Percentiles rank a stretch among this genome's conserved stretches.
These are phyloP conservation scores for Marasmius tenuissimus DNA, from an alignment of 1,284 basidiomycete species.

Conservation along the genomic window DNA sequence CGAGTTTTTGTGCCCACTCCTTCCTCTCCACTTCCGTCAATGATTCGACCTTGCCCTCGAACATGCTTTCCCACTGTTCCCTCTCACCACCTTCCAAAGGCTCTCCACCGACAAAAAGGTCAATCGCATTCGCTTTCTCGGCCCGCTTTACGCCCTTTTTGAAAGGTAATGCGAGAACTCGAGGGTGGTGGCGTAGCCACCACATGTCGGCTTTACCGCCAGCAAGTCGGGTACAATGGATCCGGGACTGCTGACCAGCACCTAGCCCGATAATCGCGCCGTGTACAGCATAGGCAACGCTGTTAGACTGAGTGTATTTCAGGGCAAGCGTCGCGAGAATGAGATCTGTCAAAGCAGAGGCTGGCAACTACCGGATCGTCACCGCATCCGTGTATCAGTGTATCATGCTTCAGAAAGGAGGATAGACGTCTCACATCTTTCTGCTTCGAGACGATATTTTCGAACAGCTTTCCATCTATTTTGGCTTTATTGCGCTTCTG, in stretches of 20 bases:
- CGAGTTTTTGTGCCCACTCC: conserved; percentile 71
- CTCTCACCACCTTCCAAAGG: conserved; percentile 87
- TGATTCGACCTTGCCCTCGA: conserved; percentile 73
- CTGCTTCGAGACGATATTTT: conserved; percentile 87
- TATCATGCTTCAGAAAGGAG: not conserved
- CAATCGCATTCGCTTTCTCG: conserved; percentile 98
- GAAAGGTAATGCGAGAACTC: conserved; percentile 90
- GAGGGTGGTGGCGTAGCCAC: conserved; percentile 98
- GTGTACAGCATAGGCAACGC: conserved; percentile 93
- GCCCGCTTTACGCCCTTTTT: conserved; percentile 97
- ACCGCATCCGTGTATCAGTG: not conserved
- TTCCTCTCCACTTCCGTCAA: conserved; percentile 75
- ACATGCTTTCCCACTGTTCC: conserved; percentile 88
- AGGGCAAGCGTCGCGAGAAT: conserved; percentile 95
- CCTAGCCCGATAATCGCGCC: conserved; percentile 96
- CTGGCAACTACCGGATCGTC: conserved; percentile 55
- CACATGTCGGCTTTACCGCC: conserved; percentile 98
- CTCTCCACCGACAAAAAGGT: conserved; percentile 93
- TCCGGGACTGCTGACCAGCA: conserved; percentile 97
- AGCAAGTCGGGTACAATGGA: conserved; percentile 98
- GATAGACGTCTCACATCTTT: conserved; percentile 60
- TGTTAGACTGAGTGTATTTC: conserved; percentile 99
- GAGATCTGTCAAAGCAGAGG: conserved; percentile 77
- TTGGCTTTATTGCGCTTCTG: conserved; percentile 92
- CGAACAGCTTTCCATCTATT: conserved; percentile 82